These are phyloP conservation scores for Lachancea meyersii DNA, from an alignment of 805 yeast genomes.

Conservation along the genomic window DNA sequence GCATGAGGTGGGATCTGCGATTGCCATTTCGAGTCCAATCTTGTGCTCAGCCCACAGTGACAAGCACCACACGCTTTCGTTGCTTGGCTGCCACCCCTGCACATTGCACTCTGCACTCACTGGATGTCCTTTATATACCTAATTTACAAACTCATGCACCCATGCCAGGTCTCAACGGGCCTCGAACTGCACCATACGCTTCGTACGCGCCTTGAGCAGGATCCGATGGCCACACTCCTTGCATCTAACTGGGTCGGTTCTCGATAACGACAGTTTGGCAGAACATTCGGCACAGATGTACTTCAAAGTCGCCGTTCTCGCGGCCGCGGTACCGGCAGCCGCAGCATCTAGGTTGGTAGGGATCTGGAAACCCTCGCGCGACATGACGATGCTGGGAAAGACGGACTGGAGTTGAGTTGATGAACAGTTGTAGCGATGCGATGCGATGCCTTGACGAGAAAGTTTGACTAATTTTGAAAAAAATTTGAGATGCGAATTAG, in stretches of 20 bases:
- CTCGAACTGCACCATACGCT: slow-evolving; percentile 89
- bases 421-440: neutral
- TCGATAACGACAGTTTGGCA: slow-evolving; percentile 74
- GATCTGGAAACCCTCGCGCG: slow-evolving; percentile 83
- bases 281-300: slow-evolving; percentile 98
- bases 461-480: neutral
- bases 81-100: too few relatives aligned
- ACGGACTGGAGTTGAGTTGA: neutral
- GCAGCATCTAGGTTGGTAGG: slow-evolving; percentile 80
- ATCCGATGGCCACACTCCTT: slow-evolving; percentile 99
- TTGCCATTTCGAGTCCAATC: too few relatives aligned
- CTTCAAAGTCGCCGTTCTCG: slow-evolving; percentile 76
- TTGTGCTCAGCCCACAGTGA: too few relatives aligned
- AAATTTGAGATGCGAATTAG: neutral
- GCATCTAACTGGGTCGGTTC: slow-evolving; percentile 96
- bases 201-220: slow-evolving; percentile 92
- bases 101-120: too few relatives aligned
- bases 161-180: slow-evolving; percentile 45
- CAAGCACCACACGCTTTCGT: too few relatives aligned
- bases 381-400: slow-evolving; percentile 24
- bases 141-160: slow-evolving; percentile 1
- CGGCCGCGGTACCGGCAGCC: slow-evolving; percentile 67
- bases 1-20: too few relatives aligned
- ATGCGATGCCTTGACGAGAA: neutral
- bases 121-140: neutral